Conservation (phyloP, 306 rosid genomes). For the Glycine soja region DNA sequence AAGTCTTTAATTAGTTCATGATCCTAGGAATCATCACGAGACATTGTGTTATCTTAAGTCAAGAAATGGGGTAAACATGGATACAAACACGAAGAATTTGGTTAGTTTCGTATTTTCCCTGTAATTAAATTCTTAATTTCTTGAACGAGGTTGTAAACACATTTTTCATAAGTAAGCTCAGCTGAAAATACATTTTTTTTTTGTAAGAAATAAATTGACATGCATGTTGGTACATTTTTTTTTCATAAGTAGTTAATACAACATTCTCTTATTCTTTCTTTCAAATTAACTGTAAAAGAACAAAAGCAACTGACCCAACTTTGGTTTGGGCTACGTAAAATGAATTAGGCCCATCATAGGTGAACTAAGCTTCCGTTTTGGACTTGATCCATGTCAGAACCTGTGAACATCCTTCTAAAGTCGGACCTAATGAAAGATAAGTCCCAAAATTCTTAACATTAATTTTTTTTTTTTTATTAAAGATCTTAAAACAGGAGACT, state of each 20-base stretch:
- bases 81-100: too few species aligned
- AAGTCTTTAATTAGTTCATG: neutral
- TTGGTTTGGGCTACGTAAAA: neutral
- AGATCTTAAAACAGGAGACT: too few species aligned
- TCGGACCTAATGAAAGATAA: neutral
- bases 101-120: too few species aligned
- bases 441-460: neutral
- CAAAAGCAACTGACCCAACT: neutral
- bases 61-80: neutral
- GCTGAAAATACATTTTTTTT: neutral
- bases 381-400: neutral
- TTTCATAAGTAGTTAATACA: too few species aligned
- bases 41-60: neutral
- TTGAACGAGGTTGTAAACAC: too few species aligned
- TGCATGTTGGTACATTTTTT: neutral
- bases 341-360: neutral
- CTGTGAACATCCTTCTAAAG: neutral
- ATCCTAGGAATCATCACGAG: neutral
- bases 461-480: too few species aligned
- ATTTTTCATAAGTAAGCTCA: neutral
- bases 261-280: too few species aligned
- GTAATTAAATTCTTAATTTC: too few species aligned
- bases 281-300: too few species aligned
- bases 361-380: neutral
- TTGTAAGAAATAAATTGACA: neutral